Percentiles rank a stretch among this genome's conserved stretches.
Conservation (phyloP, 129 eudicot genomes). For the Tagetes patula region DNA sequence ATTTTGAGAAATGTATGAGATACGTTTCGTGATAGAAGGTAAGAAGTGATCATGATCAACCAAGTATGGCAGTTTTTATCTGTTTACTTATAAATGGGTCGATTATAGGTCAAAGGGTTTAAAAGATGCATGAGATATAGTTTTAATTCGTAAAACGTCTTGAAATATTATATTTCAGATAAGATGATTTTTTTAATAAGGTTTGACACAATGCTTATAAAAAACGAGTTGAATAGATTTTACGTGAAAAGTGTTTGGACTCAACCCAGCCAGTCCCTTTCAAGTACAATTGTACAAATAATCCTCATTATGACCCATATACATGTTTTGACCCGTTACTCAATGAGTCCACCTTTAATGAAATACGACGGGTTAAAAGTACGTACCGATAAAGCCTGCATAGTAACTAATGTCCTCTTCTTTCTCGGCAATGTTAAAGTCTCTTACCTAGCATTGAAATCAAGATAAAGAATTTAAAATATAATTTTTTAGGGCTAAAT, state of each 20-base stretch:
- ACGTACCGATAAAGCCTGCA: slow-evolving; percentile 86
- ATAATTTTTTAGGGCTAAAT: too few relatives aligned
- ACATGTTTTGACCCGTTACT: background rate
- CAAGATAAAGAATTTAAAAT: slow-evolving; percentile 7
- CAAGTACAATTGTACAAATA: background rate
- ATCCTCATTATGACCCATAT: background rate
- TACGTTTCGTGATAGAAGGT: background rate
- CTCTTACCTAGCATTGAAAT: slow-evolving; percentile 58
- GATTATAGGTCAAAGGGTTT: background rate
- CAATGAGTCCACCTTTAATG: background rate
- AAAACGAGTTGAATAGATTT: background rate
- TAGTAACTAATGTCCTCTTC: slow-evolving; percentile 87
- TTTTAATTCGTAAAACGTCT: background rate
- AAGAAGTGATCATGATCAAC: background rate
- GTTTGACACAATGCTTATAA: background rate
- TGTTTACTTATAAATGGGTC: background rate
- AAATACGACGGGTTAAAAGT: background rate
- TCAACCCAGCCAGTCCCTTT: background rate
- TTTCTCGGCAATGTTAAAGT: slow-evolving; percentile 67
- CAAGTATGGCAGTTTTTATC: background rate
- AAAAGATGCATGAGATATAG: background rate
- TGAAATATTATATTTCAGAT: background rate
- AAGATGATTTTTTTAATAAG: background rate
- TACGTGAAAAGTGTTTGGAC: background rate
- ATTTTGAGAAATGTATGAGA: slow-evolving; percentile 17